phyloP scores from a whole-genome alignment of 805 yeast genomes.

The Candida krabiensis region DNA sequence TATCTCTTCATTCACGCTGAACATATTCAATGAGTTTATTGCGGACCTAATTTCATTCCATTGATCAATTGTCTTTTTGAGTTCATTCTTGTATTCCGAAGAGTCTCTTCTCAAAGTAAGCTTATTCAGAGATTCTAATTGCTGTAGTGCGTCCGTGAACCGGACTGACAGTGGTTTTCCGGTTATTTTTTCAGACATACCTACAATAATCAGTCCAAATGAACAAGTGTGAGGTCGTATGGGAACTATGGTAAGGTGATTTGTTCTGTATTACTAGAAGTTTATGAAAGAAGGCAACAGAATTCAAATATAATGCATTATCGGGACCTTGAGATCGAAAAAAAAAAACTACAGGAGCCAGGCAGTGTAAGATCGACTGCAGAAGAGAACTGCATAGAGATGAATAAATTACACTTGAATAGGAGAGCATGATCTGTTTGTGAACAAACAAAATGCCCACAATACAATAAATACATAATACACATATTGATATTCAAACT shows the following conservation, averaged over 20 bases:
- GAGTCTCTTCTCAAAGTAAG: conserved; percentile 24
- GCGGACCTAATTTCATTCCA: conserved; percentile 26
- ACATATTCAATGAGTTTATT: conserved; percentile 53
- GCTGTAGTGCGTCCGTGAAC: conserved; percentile 11
- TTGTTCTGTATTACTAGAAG: background rate
- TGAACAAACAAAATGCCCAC: no score
- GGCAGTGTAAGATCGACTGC: no score
- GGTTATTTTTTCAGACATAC: background rate
- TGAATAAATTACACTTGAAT: no score
- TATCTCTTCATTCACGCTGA: conserved; percentile 68
- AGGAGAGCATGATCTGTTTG: no score
- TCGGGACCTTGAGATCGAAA: no score
- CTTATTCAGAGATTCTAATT: conserved; percentile 11
- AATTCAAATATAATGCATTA: no score
- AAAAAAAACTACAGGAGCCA: no score
- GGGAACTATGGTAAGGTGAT: background rate
- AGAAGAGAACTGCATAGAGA: no score
- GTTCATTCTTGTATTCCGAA: conserved; percentile 14
- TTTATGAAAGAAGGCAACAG: no score
- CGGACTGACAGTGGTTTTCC: conserved; percentile 18
- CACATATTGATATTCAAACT: no score
- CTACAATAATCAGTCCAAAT: background rate
- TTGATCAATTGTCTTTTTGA: conserved; percentile 8
- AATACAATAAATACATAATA: no score
- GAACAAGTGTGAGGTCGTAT: background rate